phyloP scores from a whole-genome alignment of 1,139 yeast genomes.

The Hansenula anomala region DNA sequence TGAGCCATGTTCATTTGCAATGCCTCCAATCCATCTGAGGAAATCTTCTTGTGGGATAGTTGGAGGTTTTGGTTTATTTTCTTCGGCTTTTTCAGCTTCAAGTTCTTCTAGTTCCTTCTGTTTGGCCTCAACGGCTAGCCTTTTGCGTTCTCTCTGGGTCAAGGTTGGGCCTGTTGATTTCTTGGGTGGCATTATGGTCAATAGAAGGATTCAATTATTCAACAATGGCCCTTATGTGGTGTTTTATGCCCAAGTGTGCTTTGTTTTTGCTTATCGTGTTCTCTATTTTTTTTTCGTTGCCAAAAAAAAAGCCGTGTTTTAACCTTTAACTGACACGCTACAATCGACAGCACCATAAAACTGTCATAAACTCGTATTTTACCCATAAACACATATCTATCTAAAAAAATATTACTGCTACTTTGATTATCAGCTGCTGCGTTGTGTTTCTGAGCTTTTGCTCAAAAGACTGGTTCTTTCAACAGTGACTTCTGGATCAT shows the following conservation, averaged over 20 bases:
- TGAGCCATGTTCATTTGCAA: conserved; percentile 11
- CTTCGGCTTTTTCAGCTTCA: conserved; percentile 3
- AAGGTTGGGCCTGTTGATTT: conserved; percentile 3
- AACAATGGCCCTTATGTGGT: too few relatives aligned
- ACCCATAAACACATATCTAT: background rate
- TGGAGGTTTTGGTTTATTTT: conserved; percentile 2
- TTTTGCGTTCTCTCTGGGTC: conserved; percentile 18
- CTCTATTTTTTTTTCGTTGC: too few relatives aligned
- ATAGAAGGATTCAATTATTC: too few relatives aligned
- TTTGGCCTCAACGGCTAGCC: conserved; percentile 6
- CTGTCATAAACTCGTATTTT: conserved; percentile 1
- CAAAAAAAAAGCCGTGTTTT: too few relatives aligned
- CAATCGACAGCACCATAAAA: too few relatives aligned
- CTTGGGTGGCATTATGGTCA: background rate
- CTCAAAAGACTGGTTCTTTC: conserved; percentile 20
- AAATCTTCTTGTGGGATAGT: conserved; percentile 17
- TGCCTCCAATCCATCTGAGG: conserved; percentile 11
- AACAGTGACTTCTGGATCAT: background rate
- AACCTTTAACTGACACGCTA: too few relatives aligned
- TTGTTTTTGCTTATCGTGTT: too few relatives aligned
- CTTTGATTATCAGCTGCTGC: too few relatives aligned
- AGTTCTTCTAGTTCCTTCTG: conserved; percentile 1
- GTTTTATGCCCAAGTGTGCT: too few relatives aligned
- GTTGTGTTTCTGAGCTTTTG: conserved; percentile 7
- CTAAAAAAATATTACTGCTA: too few relatives aligned